These are phyloP conservation scores for Amanita thiersii DNA, from an alignment of 768 basidiomycete species.

Conservation along the genomic window DNA sequence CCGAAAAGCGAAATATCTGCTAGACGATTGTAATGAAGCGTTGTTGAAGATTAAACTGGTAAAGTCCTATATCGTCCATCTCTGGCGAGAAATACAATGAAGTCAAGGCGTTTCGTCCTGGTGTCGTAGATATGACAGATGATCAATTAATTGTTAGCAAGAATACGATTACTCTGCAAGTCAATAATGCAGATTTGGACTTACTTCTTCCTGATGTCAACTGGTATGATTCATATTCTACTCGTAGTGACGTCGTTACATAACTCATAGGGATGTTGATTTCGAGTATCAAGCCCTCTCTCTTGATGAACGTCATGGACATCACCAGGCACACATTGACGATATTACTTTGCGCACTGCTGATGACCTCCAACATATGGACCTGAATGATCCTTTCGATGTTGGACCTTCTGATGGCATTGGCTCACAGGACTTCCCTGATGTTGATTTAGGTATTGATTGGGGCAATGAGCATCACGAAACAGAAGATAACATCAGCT, in stretches of 20 bases:
- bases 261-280: slow-evolving; percentile 59
- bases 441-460: slow-evolving; percentile 68
- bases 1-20: slow-evolving; percentile 92
- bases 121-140: slow-evolving; percentile 92
- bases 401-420: slow-evolving; percentile 76
- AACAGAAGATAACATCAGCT: slow-evolving; percentile 45
- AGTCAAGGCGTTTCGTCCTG: slow-evolving; percentile 83
- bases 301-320: slow-evolving; percentile 40
- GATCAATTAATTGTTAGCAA: slow-evolving; percentile 84
- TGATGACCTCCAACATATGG: slow-evolving; percentile 63
- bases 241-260: slow-evolving; percentile 9
- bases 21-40: slow-evolving; percentile 98
- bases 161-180: slow-evolving; percentile 83
- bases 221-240: slow-evolving; percentile 39
- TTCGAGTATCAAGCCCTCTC: slow-evolving; percentile 63
- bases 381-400: slow-evolving; percentile 68
- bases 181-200: slow-evolving; percentile 71
- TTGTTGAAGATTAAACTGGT: slow-evolving; percentile 95
- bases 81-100: background rate
- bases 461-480: slow-evolving; percentile 53
- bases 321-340: slow-evolving; percentile 76
- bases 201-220: slow-evolving; percentile 73
- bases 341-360: slow-evolving; percentile 83
- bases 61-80: slow-evolving; percentile 1
- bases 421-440: slow-evolving; percentile 74